A percentile compares a stretch with the other conserved stretches of the same genome.
Evolutionary conservation across 257 asterid genomes (phyloP).

Genomic region (Scutellaria galericulata): DNA sequence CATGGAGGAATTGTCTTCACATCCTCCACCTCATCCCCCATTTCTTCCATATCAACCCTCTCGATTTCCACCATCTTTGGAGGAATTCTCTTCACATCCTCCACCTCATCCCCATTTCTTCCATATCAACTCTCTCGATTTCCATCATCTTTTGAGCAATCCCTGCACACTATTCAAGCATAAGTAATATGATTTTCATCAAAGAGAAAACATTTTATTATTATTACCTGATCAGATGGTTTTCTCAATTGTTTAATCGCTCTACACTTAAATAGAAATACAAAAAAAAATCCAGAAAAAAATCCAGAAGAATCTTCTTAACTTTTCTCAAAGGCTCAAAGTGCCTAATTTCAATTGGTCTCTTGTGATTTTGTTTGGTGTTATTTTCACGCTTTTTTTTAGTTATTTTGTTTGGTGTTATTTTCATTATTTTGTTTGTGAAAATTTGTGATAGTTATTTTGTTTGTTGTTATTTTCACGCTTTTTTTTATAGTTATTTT

Average conservation of each 20-base stretch:
- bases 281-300: too few species aligned
- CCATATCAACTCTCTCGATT: conserved; percentile 37
- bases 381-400: too few species aligned
- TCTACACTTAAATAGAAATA: not conserved
- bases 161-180: conserved; percentile 21
- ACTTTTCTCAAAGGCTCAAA: not conserved
- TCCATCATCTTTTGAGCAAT: conserved; percentile 37
- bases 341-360: not conserved
- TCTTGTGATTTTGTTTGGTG: too few species aligned
- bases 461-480: too few species aligned
- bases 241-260: not conserved
- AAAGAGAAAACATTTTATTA: not conserved
- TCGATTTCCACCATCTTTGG: conserved; percentile 49
- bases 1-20: conserved; percentile 69
- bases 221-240: conserved; percentile 4
- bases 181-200: not conserved
- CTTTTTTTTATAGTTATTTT: too few species aligned
- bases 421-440: too few species aligned
- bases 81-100: conserved; percentile 56
- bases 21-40: conserved; percentile 33
- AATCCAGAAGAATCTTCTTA: not conserved
- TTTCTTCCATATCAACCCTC: conserved; percentile 40
- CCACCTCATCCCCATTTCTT: conserved; percentile 34
- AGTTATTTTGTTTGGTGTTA: too few species aligned
- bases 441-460: too few species aligned